Evolutionary conservation across 2,329 filamentous ascomycete genomes (phyloP).

Genomic region (Alternaria sp.): DNA sequence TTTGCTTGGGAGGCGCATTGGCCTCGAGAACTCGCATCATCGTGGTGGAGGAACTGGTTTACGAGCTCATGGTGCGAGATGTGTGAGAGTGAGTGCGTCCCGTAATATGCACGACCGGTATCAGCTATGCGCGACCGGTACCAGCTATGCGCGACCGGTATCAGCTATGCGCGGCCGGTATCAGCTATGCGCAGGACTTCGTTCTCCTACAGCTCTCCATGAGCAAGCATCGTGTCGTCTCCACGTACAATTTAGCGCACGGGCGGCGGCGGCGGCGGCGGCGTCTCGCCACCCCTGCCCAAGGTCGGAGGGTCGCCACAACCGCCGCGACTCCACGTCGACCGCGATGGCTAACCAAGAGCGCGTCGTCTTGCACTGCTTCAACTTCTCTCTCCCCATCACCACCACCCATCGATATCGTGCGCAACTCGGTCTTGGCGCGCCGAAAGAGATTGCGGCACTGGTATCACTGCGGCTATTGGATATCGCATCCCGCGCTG

Average conservation of each 20-base stretch:
- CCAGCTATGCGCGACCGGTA: not conserved
- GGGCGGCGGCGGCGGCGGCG: no score
- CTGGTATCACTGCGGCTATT: not conserved
- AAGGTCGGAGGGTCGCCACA: slow-evolving; percentile 24
- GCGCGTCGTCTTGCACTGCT: slow-evolving; percentile 17
- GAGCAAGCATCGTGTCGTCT: slow-evolving; percentile 8
- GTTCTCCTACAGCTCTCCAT: not conserved
- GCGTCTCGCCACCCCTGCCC: slow-evolving; percentile 10
- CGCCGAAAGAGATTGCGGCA: slow-evolving; percentile 15
- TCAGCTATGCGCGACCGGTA: not conserved
- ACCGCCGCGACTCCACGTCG: slow-evolving; percentile 28
- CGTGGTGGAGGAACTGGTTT: slow-evolving; percentile 25
- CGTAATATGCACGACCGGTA: not conserved
- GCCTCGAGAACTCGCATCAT: slow-evolving; percentile 68
- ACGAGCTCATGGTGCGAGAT: slow-evolving; percentile 31
- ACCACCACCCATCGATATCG: slow-evolving; percentile 18
- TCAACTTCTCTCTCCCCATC: slow-evolving; percentile 4
- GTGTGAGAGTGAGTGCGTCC: slow-evolving; percentile 5
- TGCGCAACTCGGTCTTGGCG: slow-evolving; percentile 16
- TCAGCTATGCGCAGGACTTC: not conserved
- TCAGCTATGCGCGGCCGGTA: not conserved
- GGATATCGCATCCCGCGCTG: slow-evolving; percentile 10
- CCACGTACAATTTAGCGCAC: slow-evolving; percentile 38
- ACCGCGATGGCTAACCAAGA: slow-evolving; percentile 20
- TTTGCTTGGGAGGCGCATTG: slow-evolving; percentile 91